A percentile compares a stretch with the other conserved stretches of the same genome.
These are phyloP conservation scores for Jacaranda mimosifolia DNA, from an alignment of 257 asterid genomes.

Conservation along the genomic window DNA sequence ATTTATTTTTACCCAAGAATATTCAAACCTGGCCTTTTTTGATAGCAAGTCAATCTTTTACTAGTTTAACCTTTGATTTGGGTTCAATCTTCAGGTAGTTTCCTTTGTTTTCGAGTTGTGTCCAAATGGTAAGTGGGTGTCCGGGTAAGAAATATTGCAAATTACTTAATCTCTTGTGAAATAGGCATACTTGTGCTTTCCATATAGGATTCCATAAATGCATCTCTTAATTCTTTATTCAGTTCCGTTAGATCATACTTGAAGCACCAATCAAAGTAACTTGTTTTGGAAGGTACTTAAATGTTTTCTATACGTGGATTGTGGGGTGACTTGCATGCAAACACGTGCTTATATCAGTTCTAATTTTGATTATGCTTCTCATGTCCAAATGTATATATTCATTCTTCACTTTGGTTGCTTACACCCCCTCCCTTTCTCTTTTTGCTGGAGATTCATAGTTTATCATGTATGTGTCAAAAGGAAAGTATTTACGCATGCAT, in stretches of 20 bases:
- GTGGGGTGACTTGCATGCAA: background rate
- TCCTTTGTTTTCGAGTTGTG: conserved; percentile 3
- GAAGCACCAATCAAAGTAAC: conserved; percentile 6
- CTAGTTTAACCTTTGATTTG: conserved; percentile 16
- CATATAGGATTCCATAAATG: background rate
- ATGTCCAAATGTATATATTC: background rate
- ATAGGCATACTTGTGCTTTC: conserved; percentile 1
- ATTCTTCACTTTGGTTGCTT: conserved; percentile 19
- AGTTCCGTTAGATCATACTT: conserved; percentile 11
- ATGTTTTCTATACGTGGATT: background rate
- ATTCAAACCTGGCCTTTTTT: background rate
- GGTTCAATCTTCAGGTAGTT: conserved; percentile 9
- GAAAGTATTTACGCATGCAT: background rate
- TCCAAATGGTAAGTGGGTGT: conserved; percentile 6
- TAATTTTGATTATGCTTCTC: conserved; percentile 18
- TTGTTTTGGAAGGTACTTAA: conserved; percentile 5
- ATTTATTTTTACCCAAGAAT: background rate
- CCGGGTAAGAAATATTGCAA: background rate
- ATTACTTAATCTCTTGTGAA: background rate
- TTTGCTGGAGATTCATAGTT: background rate
- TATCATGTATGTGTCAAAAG: background rate
- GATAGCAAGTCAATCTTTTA: conserved; percentile 8
- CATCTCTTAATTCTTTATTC: background rate
- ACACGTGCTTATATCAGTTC: conserved; percentile 14
- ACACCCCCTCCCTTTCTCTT: background rate